Evolutionary conservation across 2,329 filamentous ascomycete genomes (phyloP).

Genomic region (Xylariaceae sp.): DNA sequence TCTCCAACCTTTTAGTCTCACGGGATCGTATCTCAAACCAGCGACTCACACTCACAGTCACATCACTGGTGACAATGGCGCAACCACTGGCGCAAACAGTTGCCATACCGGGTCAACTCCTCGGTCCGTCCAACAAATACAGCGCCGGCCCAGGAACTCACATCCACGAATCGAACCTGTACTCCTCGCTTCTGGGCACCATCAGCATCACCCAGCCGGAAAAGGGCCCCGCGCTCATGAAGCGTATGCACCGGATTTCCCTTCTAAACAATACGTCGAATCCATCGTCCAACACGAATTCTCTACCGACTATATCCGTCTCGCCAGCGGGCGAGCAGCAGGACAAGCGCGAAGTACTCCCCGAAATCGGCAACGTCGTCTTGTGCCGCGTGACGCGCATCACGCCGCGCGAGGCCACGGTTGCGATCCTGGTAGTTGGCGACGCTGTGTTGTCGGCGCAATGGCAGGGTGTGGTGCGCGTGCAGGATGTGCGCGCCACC

Average conservation of each 20-base stretch:
- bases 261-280: conserved; percentile 20
- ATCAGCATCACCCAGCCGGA: conserved; percentile 60
- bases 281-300: conserved; percentile 41
- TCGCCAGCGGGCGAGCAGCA: conserved; percentile 44
- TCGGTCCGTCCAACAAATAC: conserved; percentile 73
- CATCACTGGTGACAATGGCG: conserved; percentile 34
- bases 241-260: conserved; percentile 64
- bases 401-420: conserved; percentile 81
- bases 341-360: conserved; percentile 74
- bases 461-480: conserved; percentile 84
- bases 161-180: conserved; percentile 75
- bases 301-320: conserved; percentile 63
- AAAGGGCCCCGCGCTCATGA: conserved; percentile 53
- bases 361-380: conserved; percentile 80
- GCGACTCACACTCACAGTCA: no score
- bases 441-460: conserved; percentile 75
- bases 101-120: conserved; percentile 81
- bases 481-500: conserved; percentile 91
- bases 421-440: conserved; percentile 85
- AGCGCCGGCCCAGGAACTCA: conserved; percentile 84
- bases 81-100: conserved; percentile 47
- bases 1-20: no score
- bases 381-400: conserved; percentile 87
- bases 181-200: conserved; percentile 81
- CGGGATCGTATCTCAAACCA: no score